A percentile compares a stretch with the other conserved stretches of the same genome.
These are phyloP conservation scores for Fusarium equiseti DNA, from an alignment of 2,329 filamentous ascomycete genomes.

Conservation along the genomic window DNA sequence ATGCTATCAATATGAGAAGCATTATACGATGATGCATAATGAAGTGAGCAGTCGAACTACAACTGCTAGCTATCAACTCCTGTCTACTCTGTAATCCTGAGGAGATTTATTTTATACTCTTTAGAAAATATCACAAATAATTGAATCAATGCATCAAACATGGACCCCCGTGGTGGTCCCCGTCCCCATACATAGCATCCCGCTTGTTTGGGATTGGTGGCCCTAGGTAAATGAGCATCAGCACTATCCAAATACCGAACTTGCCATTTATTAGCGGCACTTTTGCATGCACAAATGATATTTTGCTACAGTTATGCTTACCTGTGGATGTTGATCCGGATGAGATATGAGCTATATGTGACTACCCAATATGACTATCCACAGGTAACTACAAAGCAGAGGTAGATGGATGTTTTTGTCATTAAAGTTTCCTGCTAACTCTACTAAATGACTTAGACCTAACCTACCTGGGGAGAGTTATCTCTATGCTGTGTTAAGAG, in stretches of 20 bases:
- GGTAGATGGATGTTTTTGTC: not conserved
- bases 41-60: not conserved
- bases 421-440: not conserved
- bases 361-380: too few relatives aligned
- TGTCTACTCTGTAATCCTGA: not conserved
- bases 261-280: conserved; percentile 22
- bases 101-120: not conserved
- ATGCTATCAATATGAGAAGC: not conserved
- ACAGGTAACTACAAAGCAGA: not conserved
- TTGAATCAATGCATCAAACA: conserved; percentile 6
- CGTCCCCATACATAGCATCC: conserved; percentile 1
- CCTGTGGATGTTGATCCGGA: not conserved
- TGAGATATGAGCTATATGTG: too few relatives aligned
- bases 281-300: conserved; percentile 14
- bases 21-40: not conserved
- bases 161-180: conserved; percentile 5
- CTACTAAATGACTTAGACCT: not conserved
- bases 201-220: conserved; percentile 31
- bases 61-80: not conserved
- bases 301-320: not conserved
- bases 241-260: conserved; percentile 22
- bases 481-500: not conserved
- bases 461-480: not conserved
- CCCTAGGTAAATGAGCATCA: conserved; percentile 32
- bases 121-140: not conserved